phyloP scores from a whole-genome alignment of 768 basidiomycete species.

The Psilocybe azurescens region DNA sequence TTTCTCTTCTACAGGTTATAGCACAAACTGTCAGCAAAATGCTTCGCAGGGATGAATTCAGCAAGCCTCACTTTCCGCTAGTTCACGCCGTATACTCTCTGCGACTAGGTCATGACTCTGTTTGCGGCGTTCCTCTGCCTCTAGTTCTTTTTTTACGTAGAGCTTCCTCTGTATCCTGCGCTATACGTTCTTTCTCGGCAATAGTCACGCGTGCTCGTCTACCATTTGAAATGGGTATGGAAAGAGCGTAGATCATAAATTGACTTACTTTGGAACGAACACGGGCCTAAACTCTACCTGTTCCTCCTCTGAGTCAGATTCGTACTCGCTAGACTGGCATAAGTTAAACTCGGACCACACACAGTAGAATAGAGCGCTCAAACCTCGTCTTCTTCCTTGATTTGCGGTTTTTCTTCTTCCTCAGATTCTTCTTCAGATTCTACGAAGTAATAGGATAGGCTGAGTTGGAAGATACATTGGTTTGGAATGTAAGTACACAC shows the following conservation, averaged over 20 bases:
- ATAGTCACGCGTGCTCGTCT: slow-evolving; percentile 83
- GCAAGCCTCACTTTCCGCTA: slow-evolving; percentile 82
- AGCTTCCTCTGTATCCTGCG: slow-evolving; percentile 79
- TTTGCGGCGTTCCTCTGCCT: slow-evolving; percentile 82
- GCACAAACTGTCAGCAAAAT: background rate
- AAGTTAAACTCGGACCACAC: slow-evolving; percentile 18
- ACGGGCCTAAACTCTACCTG: slow-evolving; percentile 88
- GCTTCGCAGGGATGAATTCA: background rate
- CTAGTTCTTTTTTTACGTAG: slow-evolving; percentile 70
- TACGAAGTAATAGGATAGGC: slow-evolving; percentile 11
- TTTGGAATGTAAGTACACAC: slow-evolving; percentile 13
- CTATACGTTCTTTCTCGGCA: slow-evolving; percentile 67
- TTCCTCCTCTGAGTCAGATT: slow-evolving; percentile 81
- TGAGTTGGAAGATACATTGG: slow-evolving; percentile 7
- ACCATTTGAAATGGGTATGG: slow-evolving; percentile 16
- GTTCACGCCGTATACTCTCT: slow-evolving; percentile 89
- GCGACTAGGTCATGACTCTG: slow-evolving; percentile 94
- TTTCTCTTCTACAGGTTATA: slow-evolving; percentile 74
- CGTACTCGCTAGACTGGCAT: slow-evolving; percentile 85
- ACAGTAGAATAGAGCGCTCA: slow-evolving; percentile 19
- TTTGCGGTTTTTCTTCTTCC: slow-evolving; percentile 46
- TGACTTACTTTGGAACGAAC: slow-evolving; percentile 88
- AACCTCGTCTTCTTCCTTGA: slow-evolving; percentile 58
- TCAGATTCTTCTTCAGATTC: slow-evolving; percentile 46
- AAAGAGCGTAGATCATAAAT: background rate